A percentile compares a stretch with the other conserved stretches of the same genome.
Evolutionary conservation across 495 filamentous ascomycete species (phyloP).

Genomic region (Lindgomyces ingoldianus): DNA sequence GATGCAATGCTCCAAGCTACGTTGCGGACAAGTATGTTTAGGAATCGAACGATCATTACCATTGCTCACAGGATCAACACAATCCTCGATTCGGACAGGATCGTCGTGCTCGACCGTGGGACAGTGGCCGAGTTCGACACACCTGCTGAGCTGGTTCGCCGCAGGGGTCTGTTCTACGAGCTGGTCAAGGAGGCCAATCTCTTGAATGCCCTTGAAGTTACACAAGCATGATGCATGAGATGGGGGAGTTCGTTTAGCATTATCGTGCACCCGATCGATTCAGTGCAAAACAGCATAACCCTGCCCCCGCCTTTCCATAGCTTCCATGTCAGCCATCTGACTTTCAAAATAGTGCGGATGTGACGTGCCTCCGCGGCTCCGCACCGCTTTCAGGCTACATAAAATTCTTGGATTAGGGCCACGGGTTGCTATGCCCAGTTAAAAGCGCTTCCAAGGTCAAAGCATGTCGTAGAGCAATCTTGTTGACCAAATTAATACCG

Average conservation of each 20-base stretch:
- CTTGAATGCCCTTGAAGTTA: constrained; percentile 33
- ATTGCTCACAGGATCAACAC: constrained; percentile 98
- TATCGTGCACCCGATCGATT: constrained; percentile 22
- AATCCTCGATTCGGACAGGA: constrained; percentile 87
- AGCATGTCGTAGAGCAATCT: background rate
- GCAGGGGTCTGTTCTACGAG: constrained; percentile 48
- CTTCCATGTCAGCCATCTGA: background rate
- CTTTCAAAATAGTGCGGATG: background rate
- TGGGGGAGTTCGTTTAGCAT: constrained; percentile 3
- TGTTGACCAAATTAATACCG: background rate
- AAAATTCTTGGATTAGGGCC: background rate
- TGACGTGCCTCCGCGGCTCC: background rate
- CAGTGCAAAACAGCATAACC: background rate
- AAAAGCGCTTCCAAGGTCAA: background rate
- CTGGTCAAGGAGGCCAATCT: constrained; percentile 47
- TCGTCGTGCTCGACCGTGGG: constrained; percentile 82
- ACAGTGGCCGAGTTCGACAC: constrained; percentile 51
- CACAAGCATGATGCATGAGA: constrained; percentile 19
- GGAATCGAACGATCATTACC: constrained; percentile 92
- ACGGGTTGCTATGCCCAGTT: background rate
- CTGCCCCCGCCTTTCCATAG: background rate
- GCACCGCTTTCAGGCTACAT: background rate
- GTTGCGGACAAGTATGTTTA: constrained; percentile 66
- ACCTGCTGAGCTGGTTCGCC: constrained; percentile 42
- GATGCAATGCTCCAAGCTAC: constrained; percentile 79